Evolutionary conservation across 768 basidiomycete species (phyloP).

Genomic region (Gelatoporia subvermispora): DNA sequence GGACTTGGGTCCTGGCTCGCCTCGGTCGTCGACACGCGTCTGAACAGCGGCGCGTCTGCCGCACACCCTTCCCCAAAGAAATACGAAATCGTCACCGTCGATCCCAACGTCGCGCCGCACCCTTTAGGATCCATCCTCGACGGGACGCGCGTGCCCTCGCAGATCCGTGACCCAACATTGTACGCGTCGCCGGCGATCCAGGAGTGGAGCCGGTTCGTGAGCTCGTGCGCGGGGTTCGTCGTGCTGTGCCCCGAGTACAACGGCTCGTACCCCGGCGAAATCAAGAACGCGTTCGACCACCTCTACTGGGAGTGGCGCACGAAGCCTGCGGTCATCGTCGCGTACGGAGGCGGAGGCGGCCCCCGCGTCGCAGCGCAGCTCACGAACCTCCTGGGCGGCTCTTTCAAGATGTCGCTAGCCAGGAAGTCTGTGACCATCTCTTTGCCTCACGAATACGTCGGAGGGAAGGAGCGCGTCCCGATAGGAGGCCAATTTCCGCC

Average conservation of each 20-base stretch:
- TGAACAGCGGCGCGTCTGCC: constrained; percentile 7
- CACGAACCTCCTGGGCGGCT: constrained; percentile 18
- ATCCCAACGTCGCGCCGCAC: constrained; percentile 20
- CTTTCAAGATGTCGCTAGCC: constrained; percentile 19
- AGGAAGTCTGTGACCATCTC: constrained; percentile 12
- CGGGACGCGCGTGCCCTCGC: constrained; percentile 23
- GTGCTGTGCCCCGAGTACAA: constrained; percentile 38
- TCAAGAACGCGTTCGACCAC: constrained; percentile 38
- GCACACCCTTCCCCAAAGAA: neutral
- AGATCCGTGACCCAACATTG: constrained; percentile 18
- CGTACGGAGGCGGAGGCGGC: constrained; percentile 33
- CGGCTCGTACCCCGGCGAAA: constrained; percentile 31
- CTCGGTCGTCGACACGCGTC: constrained; percentile 8
- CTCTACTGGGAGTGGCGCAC: constrained; percentile 34
- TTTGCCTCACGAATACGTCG: constrained; percentile 10
- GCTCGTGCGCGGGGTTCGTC: constrained; percentile 27
- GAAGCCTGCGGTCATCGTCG: constrained; percentile 29
- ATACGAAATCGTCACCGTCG: constrained; percentile 19
- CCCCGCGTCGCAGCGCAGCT: constrained; percentile 23
- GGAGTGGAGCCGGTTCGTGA: constrained; percentile 27
- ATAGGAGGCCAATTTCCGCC: constrained; percentile 10
- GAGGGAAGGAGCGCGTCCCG: constrained; percentile 13
- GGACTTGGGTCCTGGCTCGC: constrained; percentile 22
- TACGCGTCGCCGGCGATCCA: constrained; percentile 26
- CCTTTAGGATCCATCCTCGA: constrained; percentile 25